Base-by-base conservation (phyloP, 164 flowering plant species). In the Magnolia changhungtana region DNA sequence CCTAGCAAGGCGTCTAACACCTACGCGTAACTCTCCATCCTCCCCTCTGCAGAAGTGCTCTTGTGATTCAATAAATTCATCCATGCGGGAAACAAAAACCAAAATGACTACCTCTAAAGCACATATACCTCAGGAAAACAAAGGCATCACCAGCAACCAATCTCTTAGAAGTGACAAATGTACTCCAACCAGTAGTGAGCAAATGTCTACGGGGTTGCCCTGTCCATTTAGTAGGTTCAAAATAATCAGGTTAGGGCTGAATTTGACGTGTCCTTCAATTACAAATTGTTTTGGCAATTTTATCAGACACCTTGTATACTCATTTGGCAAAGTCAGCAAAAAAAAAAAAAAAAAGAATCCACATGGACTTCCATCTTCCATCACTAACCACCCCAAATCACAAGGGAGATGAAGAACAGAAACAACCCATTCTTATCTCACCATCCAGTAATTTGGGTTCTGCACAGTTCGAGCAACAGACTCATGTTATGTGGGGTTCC, bases 161-260 rank as follows among this genome's bases (percentile, higher is more conserved):
- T 86, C 96, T 90, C 87, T 95, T 95, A 1, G 94, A 89, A 74
- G 95, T 87, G 29, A 95, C 97, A 85, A 95, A 95, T 4, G 92
- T 90, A 80, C 98, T 95, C 98, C 98, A 95, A 27, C 98, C 98
- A 1, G 98, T 93, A 7, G 98, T 95, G 50, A 95, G 91, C 82
- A 95, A 86, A 88, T 95, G 98, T 82, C 98, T 88, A 70, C 97
- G 82, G 50, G 98, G 98, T 82, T 94, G 98, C 65, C 98, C 98
- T 94, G 85, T 79, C 69, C 65, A 74, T 80, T 63, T 27, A 24
- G 50, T 45, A 5, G 10, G 61, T 55, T 55, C 61, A 55, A 16
- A 55, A 55, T 55, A 10, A 10, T 55, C 61, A 55, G 3, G 61
- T 55, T 16, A 8, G 61, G 18, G 61, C 11, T 10, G 18, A 1